Evolutionary conservation across 176 grass and related monocot genomes (phyloP).

Genomic region (Aegilops umbellulata): DNA sequence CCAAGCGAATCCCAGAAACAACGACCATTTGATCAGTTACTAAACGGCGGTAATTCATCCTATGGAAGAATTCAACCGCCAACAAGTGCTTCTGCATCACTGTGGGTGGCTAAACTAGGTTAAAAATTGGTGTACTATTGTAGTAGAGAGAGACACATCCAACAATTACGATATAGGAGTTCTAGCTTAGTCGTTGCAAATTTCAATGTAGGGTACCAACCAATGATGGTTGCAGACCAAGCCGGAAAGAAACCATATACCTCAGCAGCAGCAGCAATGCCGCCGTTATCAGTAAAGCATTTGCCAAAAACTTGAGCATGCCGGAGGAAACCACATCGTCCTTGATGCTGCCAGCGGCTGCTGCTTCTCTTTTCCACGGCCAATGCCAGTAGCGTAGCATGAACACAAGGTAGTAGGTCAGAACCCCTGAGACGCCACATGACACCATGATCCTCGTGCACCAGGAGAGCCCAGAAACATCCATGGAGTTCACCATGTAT

Average conservation of each 20-base stretch:
- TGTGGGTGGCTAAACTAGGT: too few species aligned
- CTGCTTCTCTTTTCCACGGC: background rate
- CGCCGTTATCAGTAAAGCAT: background rate
- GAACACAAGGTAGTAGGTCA: background rate
- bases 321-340: background rate
- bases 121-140: too few species aligned
- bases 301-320: background rate
- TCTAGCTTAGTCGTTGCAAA: background rate
- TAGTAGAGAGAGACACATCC: too few species aligned
- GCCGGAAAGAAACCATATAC: background rate
- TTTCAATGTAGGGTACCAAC: too few species aligned
- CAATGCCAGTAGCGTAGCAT: conserved; percentile 9
- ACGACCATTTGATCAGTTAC: too few species aligned
- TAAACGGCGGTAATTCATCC: too few species aligned
- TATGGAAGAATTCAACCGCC: too few species aligned
- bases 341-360: background rate
- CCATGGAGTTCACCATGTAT: background rate
- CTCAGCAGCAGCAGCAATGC: background rate
- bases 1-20: too few species aligned
- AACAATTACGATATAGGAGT: too few species aligned
- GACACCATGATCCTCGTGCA: conserved; percentile 1
- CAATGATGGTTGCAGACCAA: background rate
- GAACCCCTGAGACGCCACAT: conserved; percentile 12
- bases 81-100: too few species aligned
- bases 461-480: background rate